Evolutionary conservation across 1,284 basidiomycete genomes (phyloP), one percentile per base, ranked within the genome.

Genomic region (Volvariella surrecta): DNA sequence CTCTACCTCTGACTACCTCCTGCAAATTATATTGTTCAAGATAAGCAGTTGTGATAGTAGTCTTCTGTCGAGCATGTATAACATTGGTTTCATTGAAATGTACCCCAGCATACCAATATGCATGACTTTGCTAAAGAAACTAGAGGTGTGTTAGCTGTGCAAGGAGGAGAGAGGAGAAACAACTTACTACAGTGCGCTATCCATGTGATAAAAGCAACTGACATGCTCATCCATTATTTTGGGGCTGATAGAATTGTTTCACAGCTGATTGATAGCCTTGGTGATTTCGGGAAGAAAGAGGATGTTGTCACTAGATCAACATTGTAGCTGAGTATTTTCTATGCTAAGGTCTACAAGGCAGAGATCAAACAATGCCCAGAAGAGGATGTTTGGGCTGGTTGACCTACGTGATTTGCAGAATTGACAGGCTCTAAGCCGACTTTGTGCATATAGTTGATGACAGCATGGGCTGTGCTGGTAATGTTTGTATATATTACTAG

Each of bases 181-280:
- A 32, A 77, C 86, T 58, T 53, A 92, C 86, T 97, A 97, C 37
- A 74, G 73, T 0, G 94, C 94, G 39, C 82, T 92, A 62, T 98
- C 95, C 94, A 97, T 98, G 15, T 98, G 68, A 60, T 98, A 97
- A 57, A 97, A 97, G 50, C 95, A 85, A 59, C 76, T 87, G 32
- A 75, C 75, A 50, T 88, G 82, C 45, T 72, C 68, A 54, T 96
- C 89, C 76, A 98, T 83, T 20, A 98, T 74, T 45, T 75, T 75
- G 0, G 83, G 76, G 24, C 97, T 92, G 53, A 92, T 80, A 4
- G 90, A 87, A 62, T 99, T 95, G 51, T 86, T 79, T 91, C 92
- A 95, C 3, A 98, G 66, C 37, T 88, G 72, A 52, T 83, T 73
- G 49, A 96, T 89, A 10, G 88, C 83, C 38, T 75, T 69, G 1